Conservation (phyloP, 139 green algal genomes). For the Protoeuglena noctilucae region DNA sequence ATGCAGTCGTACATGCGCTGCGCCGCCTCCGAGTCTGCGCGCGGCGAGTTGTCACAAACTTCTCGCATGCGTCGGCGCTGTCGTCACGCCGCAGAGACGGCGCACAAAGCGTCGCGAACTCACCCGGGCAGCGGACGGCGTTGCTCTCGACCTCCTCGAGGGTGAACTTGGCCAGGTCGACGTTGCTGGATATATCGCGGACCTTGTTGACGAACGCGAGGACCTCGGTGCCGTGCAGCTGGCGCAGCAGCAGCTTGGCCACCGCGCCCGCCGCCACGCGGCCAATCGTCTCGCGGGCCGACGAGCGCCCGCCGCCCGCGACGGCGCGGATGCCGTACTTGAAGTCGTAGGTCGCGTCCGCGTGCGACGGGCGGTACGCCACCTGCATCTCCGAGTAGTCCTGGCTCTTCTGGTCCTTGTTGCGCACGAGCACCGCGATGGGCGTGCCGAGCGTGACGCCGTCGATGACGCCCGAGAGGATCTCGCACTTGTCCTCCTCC, state of each 20-base stretch:
- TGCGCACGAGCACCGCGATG: slow-evolving; percentile 87
- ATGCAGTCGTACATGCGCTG: slow-evolving; percentile 86
- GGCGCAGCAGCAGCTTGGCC: slow-evolving; percentile 88
- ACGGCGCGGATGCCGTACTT: slow-evolving; percentile 97
- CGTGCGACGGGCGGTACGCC: slow-evolving; percentile 84
- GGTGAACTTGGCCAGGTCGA: slow-evolving; percentile 59
- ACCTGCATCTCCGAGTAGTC: slow-evolving; percentile 58
- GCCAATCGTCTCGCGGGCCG: slow-evolving; percentile 90
- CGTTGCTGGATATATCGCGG: slow-evolving; percentile 46
- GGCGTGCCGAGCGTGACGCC: slow-evolving; percentile 76
- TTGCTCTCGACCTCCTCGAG: slow-evolving; percentile 84
- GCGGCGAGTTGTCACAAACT: too few relatives aligned
- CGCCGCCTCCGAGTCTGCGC: slow-evolving; percentile 62
- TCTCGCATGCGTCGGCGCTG: too few relatives aligned
- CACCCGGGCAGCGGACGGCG: slow-evolving; percentile 87
- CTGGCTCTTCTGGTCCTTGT: slow-evolving; percentile 78
- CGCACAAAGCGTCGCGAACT: too few relatives aligned
- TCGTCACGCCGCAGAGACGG: too few relatives aligned
- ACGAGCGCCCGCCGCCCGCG: slow-evolving; percentile 84
- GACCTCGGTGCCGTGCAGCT: slow-evolving; percentile 58
- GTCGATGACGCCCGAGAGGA: slow-evolving; percentile 65
- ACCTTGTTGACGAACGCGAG: slow-evolving; percentile 83
- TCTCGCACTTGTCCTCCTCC: slow-evolving; percentile 83
- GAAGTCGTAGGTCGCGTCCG: slow-evolving; percentile 97
- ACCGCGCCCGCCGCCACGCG: slow-evolving; percentile 89